Evolutionary conservation across 2,329 filamentous ascomycete genomes (phyloP).

Genomic region (Ceratocystis diversiconidia): DNA sequence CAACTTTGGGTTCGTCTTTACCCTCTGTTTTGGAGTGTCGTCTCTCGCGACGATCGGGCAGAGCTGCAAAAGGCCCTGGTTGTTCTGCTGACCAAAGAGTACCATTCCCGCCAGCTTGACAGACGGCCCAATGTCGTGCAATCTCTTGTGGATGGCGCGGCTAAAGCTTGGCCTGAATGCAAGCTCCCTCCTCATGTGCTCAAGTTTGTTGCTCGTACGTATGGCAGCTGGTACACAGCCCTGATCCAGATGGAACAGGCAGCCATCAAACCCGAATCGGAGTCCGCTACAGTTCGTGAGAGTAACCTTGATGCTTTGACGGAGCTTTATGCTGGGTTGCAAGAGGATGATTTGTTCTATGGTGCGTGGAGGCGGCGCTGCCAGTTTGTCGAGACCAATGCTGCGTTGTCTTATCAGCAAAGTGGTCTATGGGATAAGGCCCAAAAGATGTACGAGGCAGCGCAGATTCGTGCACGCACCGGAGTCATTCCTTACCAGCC

Average conservation of each 20-base stretch:
- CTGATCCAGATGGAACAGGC: slow-evolving; percentile 80
- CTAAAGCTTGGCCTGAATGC: slow-evolving; percentile 70
- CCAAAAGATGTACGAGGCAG: slow-evolving; percentile 88
- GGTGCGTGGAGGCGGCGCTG: slow-evolving; percentile 91
- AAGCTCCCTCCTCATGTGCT: slow-evolving; percentile 91
- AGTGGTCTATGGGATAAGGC: slow-evolving; percentile 99
- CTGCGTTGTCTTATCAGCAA: slow-evolving; percentile 92
- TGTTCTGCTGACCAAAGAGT: slow-evolving; percentile 83
- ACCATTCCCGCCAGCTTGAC: slow-evolving; percentile 85
- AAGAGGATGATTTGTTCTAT: slow-evolving; percentile 95
- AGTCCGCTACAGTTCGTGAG: slow-evolving; percentile 72
- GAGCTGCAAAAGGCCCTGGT: slow-evolving; percentile 88
- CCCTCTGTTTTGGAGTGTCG: slow-evolving; percentile 83
- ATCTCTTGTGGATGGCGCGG: slow-evolving; percentile 75
- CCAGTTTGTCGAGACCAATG: slow-evolving; percentile 95
- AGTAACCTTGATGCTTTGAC: slow-evolving; percentile 94
- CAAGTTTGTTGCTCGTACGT: slow-evolving; percentile 87
- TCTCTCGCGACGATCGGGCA: slow-evolving; percentile 71
- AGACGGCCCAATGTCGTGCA: slow-evolving; percentile 92
- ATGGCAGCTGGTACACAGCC: slow-evolving; percentile 95
- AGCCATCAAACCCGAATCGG: slow-evolving; percentile 68
- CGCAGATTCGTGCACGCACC: slow-evolving; percentile 92
- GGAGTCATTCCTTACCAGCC: slow-evolving; percentile 93
- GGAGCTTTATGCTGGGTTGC: slow-evolving; percentile 75
- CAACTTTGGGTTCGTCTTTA: slow-evolving; percentile 86